These are phyloP conservation scores for Solanum tarijense DNA, from an alignment of 257 asterid species.

Conservation along the genomic window DNA sequence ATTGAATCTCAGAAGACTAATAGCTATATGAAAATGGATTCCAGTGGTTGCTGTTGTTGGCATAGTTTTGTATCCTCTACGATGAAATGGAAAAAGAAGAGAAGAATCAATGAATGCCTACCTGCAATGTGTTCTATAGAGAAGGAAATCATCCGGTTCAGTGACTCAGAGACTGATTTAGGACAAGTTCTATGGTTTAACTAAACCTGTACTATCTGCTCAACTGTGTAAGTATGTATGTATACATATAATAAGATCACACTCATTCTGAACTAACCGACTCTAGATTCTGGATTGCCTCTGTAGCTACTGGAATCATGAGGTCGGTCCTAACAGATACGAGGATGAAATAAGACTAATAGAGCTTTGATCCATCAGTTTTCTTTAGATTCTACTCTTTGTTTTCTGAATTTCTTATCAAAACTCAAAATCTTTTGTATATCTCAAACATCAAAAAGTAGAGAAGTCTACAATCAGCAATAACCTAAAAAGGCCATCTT, in stretches of 20 bases:
- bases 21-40: constrained; percentile 14
- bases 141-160: constrained; percentile 29
- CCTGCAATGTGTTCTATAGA: constrained; percentile 26
- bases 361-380: background rate
- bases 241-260: background rate
- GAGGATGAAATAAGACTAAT: background rate
- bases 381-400: background rate
- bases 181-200: constrained; percentile 5
- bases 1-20: constrained; percentile 14
- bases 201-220: background rate
- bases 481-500: background rate
- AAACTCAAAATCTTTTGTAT: background rate
- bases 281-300: background rate
- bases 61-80: constrained; percentile 26
- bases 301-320: background rate
- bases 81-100: constrained; percentile 45
- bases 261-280: background rate
- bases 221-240: background rate
- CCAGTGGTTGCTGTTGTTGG: constrained; percentile 33
- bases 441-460: background rate
- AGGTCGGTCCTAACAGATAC: background rate
- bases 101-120: constrained; percentile 25
- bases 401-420: background rate
- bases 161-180: constrained; percentile 37
- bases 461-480: background rate